Conservation (phyloP, 805 yeast genomes). For the Ogataea chonburiensis region DNA sequence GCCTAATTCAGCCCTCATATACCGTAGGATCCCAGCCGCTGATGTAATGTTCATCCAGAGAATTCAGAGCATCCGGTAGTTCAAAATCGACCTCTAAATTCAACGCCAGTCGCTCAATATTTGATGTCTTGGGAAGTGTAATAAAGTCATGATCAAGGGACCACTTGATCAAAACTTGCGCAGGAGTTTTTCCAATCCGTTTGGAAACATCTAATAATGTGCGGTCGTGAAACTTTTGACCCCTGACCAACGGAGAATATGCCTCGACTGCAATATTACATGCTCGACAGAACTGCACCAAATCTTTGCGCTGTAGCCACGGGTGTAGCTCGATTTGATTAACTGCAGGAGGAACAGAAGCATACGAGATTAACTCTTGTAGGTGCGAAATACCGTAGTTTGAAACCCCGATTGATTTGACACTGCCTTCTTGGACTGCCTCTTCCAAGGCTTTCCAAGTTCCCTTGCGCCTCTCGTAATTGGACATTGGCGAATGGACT, state of each 20-base stretch:
- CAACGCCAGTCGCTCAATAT: conserved; percentile 35
- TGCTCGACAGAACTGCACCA: conserved; percentile 42
- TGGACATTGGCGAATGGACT: conserved; percentile 53
- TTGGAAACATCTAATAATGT: conserved; percentile 42
- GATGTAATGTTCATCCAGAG: conserved; percentile 12
- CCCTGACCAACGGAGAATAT: conserved; percentile 64
- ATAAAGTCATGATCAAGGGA: conserved; percentile 61
- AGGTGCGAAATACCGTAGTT: conserved; percentile 61
- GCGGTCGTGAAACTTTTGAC: conserved; percentile 44
- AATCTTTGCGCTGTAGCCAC: conserved; percentile 44
- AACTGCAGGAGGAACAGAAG: conserved; percentile 42
- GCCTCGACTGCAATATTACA: conserved; percentile 56
- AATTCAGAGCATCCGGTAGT: conserved; percentile 36
- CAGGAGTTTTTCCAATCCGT: conserved; percentile 48
- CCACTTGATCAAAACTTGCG: conserved; percentile 68
- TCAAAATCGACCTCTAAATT: conserved; percentile 44
- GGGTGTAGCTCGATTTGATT: conserved; percentile 54
- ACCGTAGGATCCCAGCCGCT: conserved; percentile 24
- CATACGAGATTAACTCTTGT: conserved; percentile 49
- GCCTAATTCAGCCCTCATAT: too few species aligned
- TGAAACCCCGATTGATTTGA: conserved; percentile 63
- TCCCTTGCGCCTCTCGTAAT: conserved; percentile 42
- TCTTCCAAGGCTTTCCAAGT: conserved; percentile 59
- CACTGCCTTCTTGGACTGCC: conserved; percentile 47
- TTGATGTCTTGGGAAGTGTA: conserved; percentile 35